phyloP scores from a whole-genome alignment of 163 green algal genomes.

The Botryococcus braunii region DNA sequence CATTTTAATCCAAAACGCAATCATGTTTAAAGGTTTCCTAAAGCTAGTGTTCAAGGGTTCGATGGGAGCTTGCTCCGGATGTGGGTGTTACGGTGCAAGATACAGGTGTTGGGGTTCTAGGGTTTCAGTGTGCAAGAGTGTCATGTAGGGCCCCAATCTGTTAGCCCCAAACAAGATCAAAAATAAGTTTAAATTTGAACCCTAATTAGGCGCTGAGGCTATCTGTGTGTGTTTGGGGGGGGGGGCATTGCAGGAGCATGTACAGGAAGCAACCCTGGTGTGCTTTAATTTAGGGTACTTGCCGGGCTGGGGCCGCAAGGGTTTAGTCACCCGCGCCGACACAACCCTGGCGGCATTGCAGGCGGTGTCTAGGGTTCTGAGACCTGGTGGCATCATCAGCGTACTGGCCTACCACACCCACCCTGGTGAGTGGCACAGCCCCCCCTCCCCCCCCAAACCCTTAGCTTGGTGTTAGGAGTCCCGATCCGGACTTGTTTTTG shows the following conservation, averaged over 20 bases:
- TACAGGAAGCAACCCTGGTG: constrained; percentile 21
- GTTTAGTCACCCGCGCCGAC: constrained; percentile 24
- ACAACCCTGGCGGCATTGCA: constrained; percentile 46
- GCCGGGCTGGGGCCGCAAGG: constrained; percentile 19
- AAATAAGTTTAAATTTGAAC: too few species aligned
- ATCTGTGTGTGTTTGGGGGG: too few species aligned
- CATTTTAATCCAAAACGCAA: too few species aligned
- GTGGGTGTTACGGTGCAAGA: too few species aligned
- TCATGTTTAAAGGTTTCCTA: too few species aligned
- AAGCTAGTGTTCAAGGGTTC: too few species aligned
- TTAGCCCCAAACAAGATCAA: too few species aligned
- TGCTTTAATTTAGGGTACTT: constrained; percentile 64
- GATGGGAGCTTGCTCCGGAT: too few species aligned
- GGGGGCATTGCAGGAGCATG: constrained; percentile 19
- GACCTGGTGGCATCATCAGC: constrained; percentile 32
- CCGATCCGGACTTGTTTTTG: neutral
- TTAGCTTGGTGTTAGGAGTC: neutral
- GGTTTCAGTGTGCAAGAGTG: too few species aligned
- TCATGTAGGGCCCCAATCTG: too few species aligned
- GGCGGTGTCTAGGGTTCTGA: constrained; percentile 38
- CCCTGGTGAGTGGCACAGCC: constrained; percentile 21
- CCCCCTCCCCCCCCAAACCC: neutral
- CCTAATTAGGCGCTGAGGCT: too few species aligned
- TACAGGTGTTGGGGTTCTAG: too few species aligned
- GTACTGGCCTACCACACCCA: constrained; percentile 55